Evolutionary conservation across 2,329 filamentous ascomycete genomes (phyloP), one percentile per base, ranked within the genome.

Genomic region (Catunica adiposa): DNA sequence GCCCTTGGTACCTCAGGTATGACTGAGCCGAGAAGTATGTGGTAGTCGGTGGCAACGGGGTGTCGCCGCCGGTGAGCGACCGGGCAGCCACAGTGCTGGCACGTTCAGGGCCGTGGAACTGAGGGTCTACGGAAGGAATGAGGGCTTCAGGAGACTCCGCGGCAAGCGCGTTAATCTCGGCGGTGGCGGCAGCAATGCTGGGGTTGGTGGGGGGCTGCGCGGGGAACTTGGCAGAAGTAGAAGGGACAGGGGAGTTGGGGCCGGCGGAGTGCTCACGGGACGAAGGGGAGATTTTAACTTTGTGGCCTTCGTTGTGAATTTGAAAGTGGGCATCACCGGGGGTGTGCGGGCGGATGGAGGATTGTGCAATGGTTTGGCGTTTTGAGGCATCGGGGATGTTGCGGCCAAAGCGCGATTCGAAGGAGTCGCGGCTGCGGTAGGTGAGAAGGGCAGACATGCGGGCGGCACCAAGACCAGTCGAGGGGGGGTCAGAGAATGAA

Each of bases 21-120:
- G 89, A 96, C 67, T 98, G 92, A 0, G 92, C 92, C 0, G 92
- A 97, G 70, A 97, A 98, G 69, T 96, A 96, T n/a, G 87, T 92
- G 6, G 82, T 81, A 0, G 80, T 78, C 5, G 77, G 68, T 4
- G 53, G 53, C 29, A 34, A 44, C 56, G 75, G 60, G 60, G 63
- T 67, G 56, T 75, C 80, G 64, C 72, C 74, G 53, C 73, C 75
- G 0, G 74, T 73, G 23, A 76, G 64, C 54, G 70, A 72, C 2
- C 57, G 57, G 0, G 20, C 17, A 9, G 31, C 20, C 14, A 48
- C 17, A 6, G 22, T 22, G 14, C 51, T 48, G 15, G 37, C 46
- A n/a, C 46, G 51, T 17, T 56, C 44, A 31, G 57, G 57, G 2
- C 84, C 83, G 55, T 80, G 79, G 64, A 87, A 88, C 63, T 88